Evolutionary conservation across 2,329 filamentous ascomycete genomes (phyloP).

Genomic region (Xylaria sp.): DNA sequence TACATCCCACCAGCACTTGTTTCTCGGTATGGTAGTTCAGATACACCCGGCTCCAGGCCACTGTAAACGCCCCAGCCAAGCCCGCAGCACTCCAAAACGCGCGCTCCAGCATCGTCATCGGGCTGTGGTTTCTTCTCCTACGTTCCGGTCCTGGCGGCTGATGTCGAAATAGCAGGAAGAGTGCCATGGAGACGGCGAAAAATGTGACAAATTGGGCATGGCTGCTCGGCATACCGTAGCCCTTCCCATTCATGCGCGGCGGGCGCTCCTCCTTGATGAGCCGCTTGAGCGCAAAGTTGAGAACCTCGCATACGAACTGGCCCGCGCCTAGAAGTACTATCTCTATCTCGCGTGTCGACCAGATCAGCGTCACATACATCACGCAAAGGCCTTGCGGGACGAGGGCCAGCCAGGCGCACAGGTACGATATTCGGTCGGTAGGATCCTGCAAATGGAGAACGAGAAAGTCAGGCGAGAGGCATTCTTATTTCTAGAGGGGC

Average conservation of each 20-base stretch:
- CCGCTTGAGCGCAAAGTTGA: slow-evolving; percentile 91
- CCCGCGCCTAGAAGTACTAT: slow-evolving; percentile 90
- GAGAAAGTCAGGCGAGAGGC: slow-evolving; percentile 23
- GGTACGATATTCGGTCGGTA: slow-evolving; percentile 81
- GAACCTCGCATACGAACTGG: slow-evolving; percentile 88
- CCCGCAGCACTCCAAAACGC: slow-evolving; percentile 64
- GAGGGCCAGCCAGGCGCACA: slow-evolving; percentile 94
- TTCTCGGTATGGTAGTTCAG: slow-evolving; percentile 90
- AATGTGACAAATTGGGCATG: slow-evolving; percentile 96
- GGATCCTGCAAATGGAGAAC: slow-evolving; percentile 73
- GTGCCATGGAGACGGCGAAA: slow-evolving; percentile 83
- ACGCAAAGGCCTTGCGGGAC: slow-evolving; percentile 92
- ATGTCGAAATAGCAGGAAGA: slow-evolving; percentile 89
- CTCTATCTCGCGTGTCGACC: slow-evolving; percentile 91
- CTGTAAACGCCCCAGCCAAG: slow-evolving; percentile 70
- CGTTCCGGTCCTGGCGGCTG: slow-evolving; percentile 60
- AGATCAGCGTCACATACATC: slow-evolving; percentile 88
- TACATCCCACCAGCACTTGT: slow-evolving; percentile 85
- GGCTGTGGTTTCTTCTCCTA: slow-evolving; percentile 58
- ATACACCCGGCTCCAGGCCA: slow-evolving; percentile 88
- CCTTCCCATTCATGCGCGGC: slow-evolving; percentile 84
- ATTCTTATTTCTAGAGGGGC: not conserved
- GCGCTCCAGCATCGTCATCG: slow-evolving; percentile 72
- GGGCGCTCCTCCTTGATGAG: slow-evolving; percentile 93
- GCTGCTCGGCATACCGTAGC: slow-evolving; percentile 96